These are phyloP conservation scores for Gentiana macrophylla DNA, from an alignment of 257 asterid species.

Conservation along the genomic window DNA sequence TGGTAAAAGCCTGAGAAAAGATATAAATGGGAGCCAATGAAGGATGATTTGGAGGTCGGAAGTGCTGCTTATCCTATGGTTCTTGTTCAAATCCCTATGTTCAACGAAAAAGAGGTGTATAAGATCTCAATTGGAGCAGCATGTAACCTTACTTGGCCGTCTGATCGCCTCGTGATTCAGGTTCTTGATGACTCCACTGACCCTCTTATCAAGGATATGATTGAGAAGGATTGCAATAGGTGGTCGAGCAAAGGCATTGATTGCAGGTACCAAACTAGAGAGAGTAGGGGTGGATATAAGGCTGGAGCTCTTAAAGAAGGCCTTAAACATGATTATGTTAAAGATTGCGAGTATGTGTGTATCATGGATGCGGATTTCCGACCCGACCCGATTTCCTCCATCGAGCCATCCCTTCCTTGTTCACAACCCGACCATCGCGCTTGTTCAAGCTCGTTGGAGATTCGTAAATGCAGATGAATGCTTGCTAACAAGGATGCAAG, in stretches of 20 bases:
- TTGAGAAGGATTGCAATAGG: conserved; percentile 78
- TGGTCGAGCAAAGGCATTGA: conserved; percentile 90
- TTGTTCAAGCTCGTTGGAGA: conserved; percentile 95
- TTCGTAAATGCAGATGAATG: conserved; percentile 86
- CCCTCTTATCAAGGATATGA: conserved; percentile 65
- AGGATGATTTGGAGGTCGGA: conserved; percentile 66
- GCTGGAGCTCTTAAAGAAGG: conserved; percentile 99
- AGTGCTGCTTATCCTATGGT: conserved; percentile 47
- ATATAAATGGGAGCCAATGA: conserved; percentile 69
- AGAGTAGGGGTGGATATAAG: conserved; percentile 78
- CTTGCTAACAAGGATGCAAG: conserved; percentile 94
- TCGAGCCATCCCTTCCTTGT: conserved; percentile 68
- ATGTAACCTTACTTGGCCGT: conserved; percentile 89
- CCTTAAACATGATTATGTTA: conserved; percentile 55
- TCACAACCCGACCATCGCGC: conserved; percentile 68
- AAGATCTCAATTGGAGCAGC: conserved; percentile 98
- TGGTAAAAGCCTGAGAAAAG: conserved; percentile 77
- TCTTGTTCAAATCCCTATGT: conserved; percentile 95
- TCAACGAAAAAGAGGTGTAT: conserved; percentile 83
- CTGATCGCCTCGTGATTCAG: conserved; percentile 85
- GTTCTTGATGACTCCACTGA: conserved; percentile 91
- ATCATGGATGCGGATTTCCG: conserved; percentile 94
- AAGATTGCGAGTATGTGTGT: conserved; percentile 72
- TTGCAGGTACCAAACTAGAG: conserved; percentile 71
- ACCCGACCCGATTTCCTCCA: conserved; percentile 85